phyloP scores from a whole-genome alignment of 2,329 filamentous ascomycete genomes.

The Epichloe sylvatica region DNA sequence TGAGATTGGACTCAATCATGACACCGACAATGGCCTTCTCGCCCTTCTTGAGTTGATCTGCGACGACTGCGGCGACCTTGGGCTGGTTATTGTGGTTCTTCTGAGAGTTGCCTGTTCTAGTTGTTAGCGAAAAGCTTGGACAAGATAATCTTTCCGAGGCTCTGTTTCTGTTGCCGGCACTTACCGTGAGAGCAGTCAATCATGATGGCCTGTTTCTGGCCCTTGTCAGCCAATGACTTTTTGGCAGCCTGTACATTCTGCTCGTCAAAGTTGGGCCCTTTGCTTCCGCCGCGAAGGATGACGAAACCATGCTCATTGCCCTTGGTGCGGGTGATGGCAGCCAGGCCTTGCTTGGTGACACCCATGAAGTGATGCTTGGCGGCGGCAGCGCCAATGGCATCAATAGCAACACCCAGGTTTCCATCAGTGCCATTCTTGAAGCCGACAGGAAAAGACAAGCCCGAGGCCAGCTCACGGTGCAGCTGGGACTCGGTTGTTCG shows the following conservation, averaged over 20 bases:
- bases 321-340: slow-evolving; percentile 81
- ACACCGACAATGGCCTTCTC: slow-evolving; percentile 85
- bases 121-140: background rate
- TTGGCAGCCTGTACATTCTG: slow-evolving; percentile 68
- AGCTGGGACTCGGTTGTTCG: slow-evolving; percentile 94
- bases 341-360: slow-evolving; percentile 93
- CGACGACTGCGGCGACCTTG: slow-evolving; percentile 52
- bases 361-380: slow-evolving; percentile 95
- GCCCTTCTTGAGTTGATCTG: slow-evolving; percentile 73
- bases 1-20: slow-evolving; percentile 98
- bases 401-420: slow-evolving; percentile 77
- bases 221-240: slow-evolving; percentile 67
- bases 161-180: slow-evolving; percentile 13
- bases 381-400: slow-evolving; percentile 79
- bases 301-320: slow-evolving; percentile 98
- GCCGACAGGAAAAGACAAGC: slow-evolving; percentile 95
- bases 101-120: slow-evolving; percentile 65
- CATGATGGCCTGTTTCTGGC: slow-evolving; percentile 83
- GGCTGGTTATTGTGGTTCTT: slow-evolving; percentile 98
- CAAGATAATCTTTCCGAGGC: background rate
- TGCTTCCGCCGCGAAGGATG: slow-evolving; percentile 81
- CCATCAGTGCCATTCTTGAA: slow-evolving; percentile 99
- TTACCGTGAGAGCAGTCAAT: slow-evolving; percentile 92
- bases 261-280: slow-evolving; percentile 86
- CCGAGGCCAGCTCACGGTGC: slow-evolving; percentile 88